Conservation (phyloP, 2,329 filamentous ascomycete species). For the Cladosporium cucumerinum region DNA sequence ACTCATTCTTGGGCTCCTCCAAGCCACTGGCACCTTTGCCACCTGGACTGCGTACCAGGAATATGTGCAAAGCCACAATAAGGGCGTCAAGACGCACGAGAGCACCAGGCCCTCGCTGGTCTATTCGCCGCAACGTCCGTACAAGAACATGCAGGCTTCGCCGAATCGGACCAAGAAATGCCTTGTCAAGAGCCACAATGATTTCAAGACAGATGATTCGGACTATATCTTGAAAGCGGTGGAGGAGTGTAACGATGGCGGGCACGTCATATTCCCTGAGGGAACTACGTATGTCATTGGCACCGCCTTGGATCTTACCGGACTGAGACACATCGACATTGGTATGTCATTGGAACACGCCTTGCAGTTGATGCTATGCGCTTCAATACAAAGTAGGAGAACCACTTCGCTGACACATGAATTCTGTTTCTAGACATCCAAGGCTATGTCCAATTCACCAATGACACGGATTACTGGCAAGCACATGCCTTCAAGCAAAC, state of each 20-base stretch:
- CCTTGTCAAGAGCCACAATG: constrained; percentile 37
- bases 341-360: constrained; percentile 37
- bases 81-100: constrained; percentile 23
- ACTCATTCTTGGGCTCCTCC: constrained; percentile 18
- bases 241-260: constrained; percentile 60
- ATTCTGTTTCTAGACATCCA: constrained; percentile 48
- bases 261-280: constrained; percentile 57
- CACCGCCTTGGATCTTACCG: constrained; percentile 63
- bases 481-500: constrained; percentile 60
- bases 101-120: constrained; percentile 33
- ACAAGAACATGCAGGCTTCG: constrained; percentile 35
- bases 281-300: constrained; percentile 59
- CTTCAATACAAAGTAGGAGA: background rate
- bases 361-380: background rate
- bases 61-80: constrained; percentile 24
- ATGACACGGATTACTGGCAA: constrained; percentile 68
- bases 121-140: constrained; percentile 37
- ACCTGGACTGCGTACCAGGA: constrained; percentile 32
- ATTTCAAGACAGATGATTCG: constrained; percentile 48
- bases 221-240: constrained; percentile 53
- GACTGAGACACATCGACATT: constrained; percentile 61
- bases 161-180: constrained; percentile 38
- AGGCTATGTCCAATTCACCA: constrained; percentile 60
- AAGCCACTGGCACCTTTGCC: constrained; percentile 23
- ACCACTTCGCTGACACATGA: constrained; percentile 19